Conservation (phyloP, 352 stramenopile species). For the Thalassiosira sp. region DNA sequence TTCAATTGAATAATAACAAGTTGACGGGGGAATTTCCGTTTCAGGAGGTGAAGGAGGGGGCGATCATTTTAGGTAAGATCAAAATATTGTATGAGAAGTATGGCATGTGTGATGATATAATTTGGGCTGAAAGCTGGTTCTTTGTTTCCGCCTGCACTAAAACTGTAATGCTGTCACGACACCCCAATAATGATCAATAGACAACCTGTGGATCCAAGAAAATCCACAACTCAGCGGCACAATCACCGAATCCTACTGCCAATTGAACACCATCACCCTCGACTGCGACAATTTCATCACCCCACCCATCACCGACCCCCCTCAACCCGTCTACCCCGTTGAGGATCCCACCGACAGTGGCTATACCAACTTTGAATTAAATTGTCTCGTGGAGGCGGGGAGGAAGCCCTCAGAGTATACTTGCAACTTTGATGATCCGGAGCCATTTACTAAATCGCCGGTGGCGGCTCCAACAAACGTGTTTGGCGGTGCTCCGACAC, state of each 20-base stretch:
- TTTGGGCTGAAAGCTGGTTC: too few species aligned
- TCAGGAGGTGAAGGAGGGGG: slow-evolving; percentile 25
- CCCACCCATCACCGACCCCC: slow-evolving; percentile 22
- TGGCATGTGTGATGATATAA: background rate
- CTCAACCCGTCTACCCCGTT: slow-evolving; percentile 27
- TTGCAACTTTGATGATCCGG: slow-evolving; percentile 35
- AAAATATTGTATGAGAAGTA: background rate
- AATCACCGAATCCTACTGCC: slow-evolving; percentile 41
- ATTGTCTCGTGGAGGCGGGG: slow-evolving; percentile 26
- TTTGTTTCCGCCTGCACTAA: too few species aligned
- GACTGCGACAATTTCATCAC: slow-evolving; percentile 51
- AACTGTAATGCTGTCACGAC: background rate
- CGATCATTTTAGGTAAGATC: slow-evolving; percentile 23
- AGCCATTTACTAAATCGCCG: slow-evolving; percentile 16
- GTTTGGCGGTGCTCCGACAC: background rate
- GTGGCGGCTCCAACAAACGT: background rate
- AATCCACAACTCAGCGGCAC: slow-evolving; percentile 35
- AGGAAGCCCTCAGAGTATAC: slow-evolving; percentile 37
- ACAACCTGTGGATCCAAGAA: slow-evolving; percentile 55
- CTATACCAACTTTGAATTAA: slow-evolving; percentile 39
- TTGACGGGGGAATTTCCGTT: slow-evolving; percentile 51
- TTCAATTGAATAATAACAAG: slow-evolving; percentile 42
- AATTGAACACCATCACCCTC: slow-evolving; percentile 39
- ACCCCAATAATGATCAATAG: background rate
- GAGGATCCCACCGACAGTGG: slow-evolving; percentile 2